These are phyloP conservation scores for Tetrahymena elliotti DNA, from an alignment of 73 alveolate genomes.

Conservation along the genomic window DNA sequence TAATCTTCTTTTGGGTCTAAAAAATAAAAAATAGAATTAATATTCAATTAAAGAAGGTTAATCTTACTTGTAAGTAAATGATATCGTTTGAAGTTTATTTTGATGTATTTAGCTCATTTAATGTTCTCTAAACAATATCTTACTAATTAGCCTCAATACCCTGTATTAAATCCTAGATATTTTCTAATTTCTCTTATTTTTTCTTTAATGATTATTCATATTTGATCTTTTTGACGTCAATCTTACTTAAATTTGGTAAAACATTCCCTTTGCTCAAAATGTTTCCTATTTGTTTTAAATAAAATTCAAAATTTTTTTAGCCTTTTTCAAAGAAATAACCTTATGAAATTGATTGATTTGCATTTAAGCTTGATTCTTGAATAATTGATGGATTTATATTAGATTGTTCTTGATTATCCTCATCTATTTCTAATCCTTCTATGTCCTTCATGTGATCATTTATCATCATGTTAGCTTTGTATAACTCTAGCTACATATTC, in stretches of 20 bases:
- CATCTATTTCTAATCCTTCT: not conserved
- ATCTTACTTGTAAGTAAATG: not conserved
- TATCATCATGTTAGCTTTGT: not conserved
- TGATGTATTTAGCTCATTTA: not conserved
- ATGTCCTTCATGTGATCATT: not conserved
- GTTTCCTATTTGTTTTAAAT: not conserved
- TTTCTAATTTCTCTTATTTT: not conserved
- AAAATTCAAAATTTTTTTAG: too few species aligned
- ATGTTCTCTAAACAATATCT: not conserved
- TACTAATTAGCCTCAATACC: not conserved
- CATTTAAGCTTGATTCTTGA: not conserved
- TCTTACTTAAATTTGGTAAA: not conserved
- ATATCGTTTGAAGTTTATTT: not conserved
- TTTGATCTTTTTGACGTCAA: not conserved
- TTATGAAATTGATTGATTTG: not conserved
- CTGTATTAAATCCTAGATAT: not conserved
- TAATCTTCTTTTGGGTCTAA: not conserved
- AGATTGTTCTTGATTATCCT: not conserved
- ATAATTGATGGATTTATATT: not conserved
- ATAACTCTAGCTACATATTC: not conserved
- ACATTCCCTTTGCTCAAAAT: not conserved
- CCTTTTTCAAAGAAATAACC: too few species aligned
- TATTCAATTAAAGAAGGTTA: not conserved
- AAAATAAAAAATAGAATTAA: not conserved
- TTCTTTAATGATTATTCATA: not conserved